Conservation (phyloP, 2,329 filamentous ascomycete genomes). For the Fusarium sp. region DNA sequence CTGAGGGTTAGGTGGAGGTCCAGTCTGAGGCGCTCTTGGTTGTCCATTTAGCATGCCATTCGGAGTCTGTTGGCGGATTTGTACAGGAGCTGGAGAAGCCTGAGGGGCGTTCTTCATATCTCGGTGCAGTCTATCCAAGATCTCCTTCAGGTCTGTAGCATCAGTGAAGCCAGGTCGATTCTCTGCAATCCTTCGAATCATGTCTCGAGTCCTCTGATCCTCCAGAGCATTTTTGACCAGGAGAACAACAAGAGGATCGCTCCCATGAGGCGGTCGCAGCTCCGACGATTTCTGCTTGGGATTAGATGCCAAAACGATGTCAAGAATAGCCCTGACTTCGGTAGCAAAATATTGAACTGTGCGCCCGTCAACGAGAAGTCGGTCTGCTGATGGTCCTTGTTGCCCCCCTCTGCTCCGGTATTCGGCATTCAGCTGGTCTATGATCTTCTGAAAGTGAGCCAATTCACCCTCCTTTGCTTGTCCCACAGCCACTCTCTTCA, state of each 20-base stretch:
- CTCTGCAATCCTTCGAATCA: slow-evolving; percentile 68
- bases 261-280: slow-evolving; percentile 65
- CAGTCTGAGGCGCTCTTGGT: slow-evolving; percentile 33
- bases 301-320: slow-evolving; percentile 71
- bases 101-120: slow-evolving; percentile 56
- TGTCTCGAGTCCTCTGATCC: slow-evolving; percentile 61
- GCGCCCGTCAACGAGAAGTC: slow-evolving; percentile 66
- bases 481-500: slow-evolving; percentile 85
- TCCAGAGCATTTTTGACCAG: slow-evolving; percentile 71
- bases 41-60: slow-evolving; percentile 55
- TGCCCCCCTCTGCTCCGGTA: slow-evolving; percentile 66
- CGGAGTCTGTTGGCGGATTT: slow-evolving; percentile 44
- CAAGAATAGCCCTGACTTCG: slow-evolving; percentile 69
- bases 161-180: slow-evolving; percentile 65
- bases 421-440: slow-evolving; percentile 79
- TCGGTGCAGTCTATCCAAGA: slow-evolving; percentile 63
- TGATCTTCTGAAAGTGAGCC: slow-evolving; percentile 82
- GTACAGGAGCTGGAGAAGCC: slow-evolving; percentile 48
- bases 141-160: slow-evolving; percentile 66
- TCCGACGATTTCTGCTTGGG: slow-evolving; percentile 67
- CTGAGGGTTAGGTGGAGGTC: slow-evolving; percentile 59
- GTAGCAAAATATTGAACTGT: slow-evolving; percentile 72
- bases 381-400: slow-evolving; percentile 67
- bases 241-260: slow-evolving; percentile 68
- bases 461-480: slow-evolving; percentile 79